Evolutionary conservation across 75 land plant species (phyloP).

Genomic region (Picea sitchensis): DNA sequence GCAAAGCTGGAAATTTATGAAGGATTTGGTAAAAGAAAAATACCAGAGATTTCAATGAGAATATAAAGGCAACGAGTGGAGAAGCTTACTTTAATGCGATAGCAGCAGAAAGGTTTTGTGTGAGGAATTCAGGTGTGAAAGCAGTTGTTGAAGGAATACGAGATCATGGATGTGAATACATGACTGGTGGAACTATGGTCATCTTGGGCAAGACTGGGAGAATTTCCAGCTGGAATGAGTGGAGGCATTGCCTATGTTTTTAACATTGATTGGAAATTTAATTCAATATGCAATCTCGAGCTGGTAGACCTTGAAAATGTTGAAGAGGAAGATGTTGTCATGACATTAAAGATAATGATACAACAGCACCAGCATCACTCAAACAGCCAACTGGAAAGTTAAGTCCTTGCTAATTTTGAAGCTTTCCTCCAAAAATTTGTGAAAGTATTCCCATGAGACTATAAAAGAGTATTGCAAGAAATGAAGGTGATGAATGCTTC

Average conservation of each 20-base stretch:
- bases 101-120: constrained; percentile 98
- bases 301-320: constrained; percentile 90
- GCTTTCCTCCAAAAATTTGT: too few relatives aligned
- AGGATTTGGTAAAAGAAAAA: too few relatives aligned
- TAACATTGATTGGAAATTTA: constrained; percentile 75
- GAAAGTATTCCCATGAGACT: too few relatives aligned
- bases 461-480: too few relatives aligned
- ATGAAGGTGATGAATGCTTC: too few relatives aligned
- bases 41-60: too few relatives aligned
- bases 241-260: constrained; percentile 96
- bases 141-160: constrained; percentile 99
- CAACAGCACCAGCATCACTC: too few relatives aligned
- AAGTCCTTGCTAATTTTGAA: too few relatives aligned
- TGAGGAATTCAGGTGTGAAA: constrained; percentile 92
- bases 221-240: constrained; percentile 99
- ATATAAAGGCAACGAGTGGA: constrained; percentile 59
- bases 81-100: constrained; percentile 99
- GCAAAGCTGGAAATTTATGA: too few relatives aligned
- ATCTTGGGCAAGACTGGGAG: constrained; percentile 95
- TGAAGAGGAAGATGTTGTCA: constrained; percentile 79
- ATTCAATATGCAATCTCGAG: constrained; percentile 69
- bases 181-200: constrained; percentile 97
- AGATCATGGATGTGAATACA: constrained; percentile 99
- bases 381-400: too few relatives aligned
- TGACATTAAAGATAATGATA: constrained; percentile 78